Evolutionary conservation across 495 filamentous ascomycete species (phyloP).

Genomic region (Wilcoxina mikolae): DNA sequence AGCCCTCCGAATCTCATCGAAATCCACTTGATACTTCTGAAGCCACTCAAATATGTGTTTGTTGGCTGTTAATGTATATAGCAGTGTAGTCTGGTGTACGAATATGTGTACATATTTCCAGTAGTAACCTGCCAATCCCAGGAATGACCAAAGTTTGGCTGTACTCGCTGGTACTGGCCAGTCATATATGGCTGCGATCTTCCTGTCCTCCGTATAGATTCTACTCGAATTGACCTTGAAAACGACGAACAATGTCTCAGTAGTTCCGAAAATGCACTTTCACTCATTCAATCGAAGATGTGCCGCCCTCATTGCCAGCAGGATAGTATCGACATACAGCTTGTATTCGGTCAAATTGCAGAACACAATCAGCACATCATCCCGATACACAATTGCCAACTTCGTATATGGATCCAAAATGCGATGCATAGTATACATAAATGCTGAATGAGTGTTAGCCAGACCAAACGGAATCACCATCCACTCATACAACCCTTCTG

Average conservation of each 20-base stretch:
- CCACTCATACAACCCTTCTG: not conserved
- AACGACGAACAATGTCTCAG: slow-evolving; percentile 26
- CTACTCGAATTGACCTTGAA: slow-evolving; percentile 16
- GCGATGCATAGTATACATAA: not conserved
- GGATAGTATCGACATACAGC: slow-evolving; percentile 11
- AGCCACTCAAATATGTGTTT: not conserved
- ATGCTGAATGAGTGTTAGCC: not conserved
- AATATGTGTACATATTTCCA: not conserved
- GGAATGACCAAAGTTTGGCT: not conserved
- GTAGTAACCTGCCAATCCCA: slow-evolving; percentile 2
- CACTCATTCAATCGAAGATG: slow-evolving; percentile 20
- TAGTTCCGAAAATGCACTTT: slow-evolving; percentile 30
- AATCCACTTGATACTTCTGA: not conserved
- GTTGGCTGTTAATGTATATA: not conserved
- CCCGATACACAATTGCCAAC: slow-evolving; percentile 17
- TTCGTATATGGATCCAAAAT: not conserved
- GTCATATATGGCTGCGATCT: not conserved
- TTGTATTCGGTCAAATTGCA: slow-evolving; percentile 10
- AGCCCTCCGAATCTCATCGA: too few species aligned
- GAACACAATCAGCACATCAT: slow-evolving; percentile 29
- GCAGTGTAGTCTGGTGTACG: not conserved
- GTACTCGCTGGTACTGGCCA: not conserved
- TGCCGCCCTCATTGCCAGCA: slow-evolving; percentile 2
- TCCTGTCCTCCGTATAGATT: not conserved
- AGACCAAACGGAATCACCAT: not conserved